Evolutionary conservation across 106 monocot genomes (phyloP).

Genomic region (Platanthera guangdongensis): DNA sequence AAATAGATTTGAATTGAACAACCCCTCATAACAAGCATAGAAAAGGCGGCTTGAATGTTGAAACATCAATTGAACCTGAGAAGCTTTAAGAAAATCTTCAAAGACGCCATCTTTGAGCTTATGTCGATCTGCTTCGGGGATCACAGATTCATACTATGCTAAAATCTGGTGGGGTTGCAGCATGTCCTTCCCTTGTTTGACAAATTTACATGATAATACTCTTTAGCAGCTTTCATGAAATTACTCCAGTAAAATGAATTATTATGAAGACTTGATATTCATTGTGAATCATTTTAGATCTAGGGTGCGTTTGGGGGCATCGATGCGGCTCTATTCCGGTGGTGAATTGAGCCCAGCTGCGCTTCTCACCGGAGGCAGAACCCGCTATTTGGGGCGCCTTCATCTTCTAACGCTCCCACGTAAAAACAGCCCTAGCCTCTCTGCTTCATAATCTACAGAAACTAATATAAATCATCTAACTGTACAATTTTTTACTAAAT

Average conservation of each 20-base stretch:
- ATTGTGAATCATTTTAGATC: too few species aligned
- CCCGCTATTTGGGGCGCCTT: too few species aligned
- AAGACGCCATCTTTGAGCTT: constrained; percentile 44
- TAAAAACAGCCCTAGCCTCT: too few species aligned
- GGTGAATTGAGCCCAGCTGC: too few species aligned
- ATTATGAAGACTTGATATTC: background rate
- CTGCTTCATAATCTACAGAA: too few species aligned
- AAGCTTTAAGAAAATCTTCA: constrained; percentile 49
- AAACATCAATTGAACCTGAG: constrained; percentile 32
- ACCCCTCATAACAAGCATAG: background rate
- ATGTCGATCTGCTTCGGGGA: constrained; percentile 38
- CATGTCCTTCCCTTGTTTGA: constrained; percentile 87
- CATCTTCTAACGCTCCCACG: too few species aligned
- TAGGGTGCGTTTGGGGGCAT: too few species aligned
- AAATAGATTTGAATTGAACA: too few species aligned
- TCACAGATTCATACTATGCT: constrained; percentile 44
- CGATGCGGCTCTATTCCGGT: too few species aligned
- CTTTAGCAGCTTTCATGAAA: background rate
- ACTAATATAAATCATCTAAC: too few species aligned
- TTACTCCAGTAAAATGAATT: background rate
- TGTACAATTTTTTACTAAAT: too few species aligned
- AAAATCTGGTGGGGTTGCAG: constrained; percentile 79
- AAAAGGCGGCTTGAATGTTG: background rate
- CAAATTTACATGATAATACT: constrained; percentile 36
- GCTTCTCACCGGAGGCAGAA: too few species aligned